phyloP scores from a whole-genome alignment of 495 filamentous ascomycete genomes.

The Cryomyces minteri region DNA sequence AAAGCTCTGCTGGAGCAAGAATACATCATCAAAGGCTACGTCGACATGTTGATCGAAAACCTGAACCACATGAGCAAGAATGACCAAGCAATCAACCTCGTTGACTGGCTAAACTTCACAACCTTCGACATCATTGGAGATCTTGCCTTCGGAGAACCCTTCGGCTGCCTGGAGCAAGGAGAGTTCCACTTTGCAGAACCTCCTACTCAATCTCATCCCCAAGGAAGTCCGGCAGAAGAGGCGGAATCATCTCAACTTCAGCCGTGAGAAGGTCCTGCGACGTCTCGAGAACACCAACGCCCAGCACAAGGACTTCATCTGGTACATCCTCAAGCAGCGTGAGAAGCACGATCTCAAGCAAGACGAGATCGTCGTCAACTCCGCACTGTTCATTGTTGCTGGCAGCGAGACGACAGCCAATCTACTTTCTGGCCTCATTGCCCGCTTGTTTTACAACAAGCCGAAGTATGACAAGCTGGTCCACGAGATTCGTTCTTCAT shows the following conservation, averaged over 20 bases:
- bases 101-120: constrained; percentile 17
- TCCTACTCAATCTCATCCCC: constrained; percentile 11
- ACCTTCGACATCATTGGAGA: constrained; percentile 22
- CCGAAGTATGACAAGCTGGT: neutral
- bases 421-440: constrained; percentile 11
- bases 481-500: constrained; percentile 10
- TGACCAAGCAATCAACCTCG: constrained; percentile 13
- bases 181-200: constrained; percentile 10
- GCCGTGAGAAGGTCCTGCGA: constrained; percentile 12
- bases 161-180: constrained; percentile 15
- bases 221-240: constrained; percentile 7
- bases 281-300: constrained; percentile 14
- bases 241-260: constrained; percentile 9
- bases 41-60: constrained; percentile 13
- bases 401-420: constrained; percentile 18
- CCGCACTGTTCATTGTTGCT: constrained; percentile 18
- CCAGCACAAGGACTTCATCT: constrained; percentile 15
- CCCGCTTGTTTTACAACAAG: constrained; percentile 9
- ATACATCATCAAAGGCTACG: constrained; percentile 15
- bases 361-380: constrained; percentile 16
- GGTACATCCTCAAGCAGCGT: constrained; percentile 15
- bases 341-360: constrained; percentile 13
- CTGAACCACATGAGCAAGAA: constrained; percentile 8
- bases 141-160: constrained; percentile 19
- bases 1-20: constrained; percentile 17